Base-by-base conservation (phyloP, 2,329 filamentous ascomycete genomes). In the Colletotrichum sp. region DNA sequence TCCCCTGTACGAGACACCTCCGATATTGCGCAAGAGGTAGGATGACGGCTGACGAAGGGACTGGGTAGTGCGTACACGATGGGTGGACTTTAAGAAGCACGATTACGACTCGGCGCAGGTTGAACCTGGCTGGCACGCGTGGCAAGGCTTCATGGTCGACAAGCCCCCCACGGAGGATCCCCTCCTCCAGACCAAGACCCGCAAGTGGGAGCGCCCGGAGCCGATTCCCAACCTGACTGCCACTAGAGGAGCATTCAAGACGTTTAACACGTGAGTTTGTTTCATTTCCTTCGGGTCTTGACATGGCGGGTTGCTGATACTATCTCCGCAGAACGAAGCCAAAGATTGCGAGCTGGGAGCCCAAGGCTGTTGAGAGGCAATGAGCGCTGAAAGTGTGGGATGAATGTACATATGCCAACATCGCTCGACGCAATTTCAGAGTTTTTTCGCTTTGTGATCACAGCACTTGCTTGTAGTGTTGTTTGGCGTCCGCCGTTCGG, bases 111-210 rank as follows among this genome's bases (percentile, higher is more conserved):
- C 95, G 78, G 92, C 92, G 75, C 95, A 98, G 71, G 95, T 98
- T 81, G 96, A 99, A 87, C 96, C 96, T 67, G 95, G 96, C 86
- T 99, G 97, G 97, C 97, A 99, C 88, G 95, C 95, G 34, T 99
- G 97, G 97, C 96, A 99, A 81, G 95, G 95, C 79, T 99, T 99
- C 88, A 89, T 93, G 87, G 93, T 98, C 81, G 96, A 99, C 86
- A 94, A 95, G 86, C 93, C 96, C 49, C 97, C 97, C 3, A 91
- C 89, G 49, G 86, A 94, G 82, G 97, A 99, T 84, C 88, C 93
- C 69, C 85, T 97, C 78, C 83, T 98, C 78, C 90, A 92, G 81
- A 88, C 92, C 69, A 89, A 92, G 79, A 85, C 92, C 63, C 91
- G 95, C 78, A 85, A 89, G 49, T 99, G 96, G 94, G 96, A 98